phyloP scores from a whole-genome alignment of 2,329 filamentous ascomycete species.

The Colletotrichum camelliae region DNA sequence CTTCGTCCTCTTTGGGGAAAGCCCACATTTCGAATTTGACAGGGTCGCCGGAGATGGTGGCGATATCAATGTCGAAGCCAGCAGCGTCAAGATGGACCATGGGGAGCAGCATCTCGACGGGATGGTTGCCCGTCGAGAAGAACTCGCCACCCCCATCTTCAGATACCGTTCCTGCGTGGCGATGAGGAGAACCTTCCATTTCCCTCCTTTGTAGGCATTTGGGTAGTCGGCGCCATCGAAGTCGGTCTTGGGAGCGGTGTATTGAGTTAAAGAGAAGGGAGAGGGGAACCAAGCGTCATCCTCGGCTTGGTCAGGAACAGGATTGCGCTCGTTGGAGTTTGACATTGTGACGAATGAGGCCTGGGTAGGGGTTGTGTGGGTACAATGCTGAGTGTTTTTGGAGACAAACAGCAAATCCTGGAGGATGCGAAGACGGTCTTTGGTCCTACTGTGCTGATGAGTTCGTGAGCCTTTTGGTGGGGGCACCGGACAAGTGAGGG shows the following conservation, averaged over 20 bases:
- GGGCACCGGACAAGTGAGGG: neutral
- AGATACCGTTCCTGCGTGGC: neutral
- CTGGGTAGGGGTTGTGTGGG: neutral
- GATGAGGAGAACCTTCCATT: neutral
- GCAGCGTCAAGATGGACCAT: neutral
- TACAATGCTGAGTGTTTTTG: neutral
- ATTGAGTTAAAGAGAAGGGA: slow-evolving; percentile 25
- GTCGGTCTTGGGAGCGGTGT: slow-evolving; percentile 2
- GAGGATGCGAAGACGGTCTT: neutral
- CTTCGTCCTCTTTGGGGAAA: neutral
- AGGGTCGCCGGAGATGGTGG: slow-evolving; percentile 23
- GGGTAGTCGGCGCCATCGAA: neutral
- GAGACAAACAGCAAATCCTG: fast-evolving
- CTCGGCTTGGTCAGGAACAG: slow-evolving; percentile 26
- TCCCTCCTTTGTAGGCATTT: neutral
- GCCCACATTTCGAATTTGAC: slow-evolving; percentile 28
- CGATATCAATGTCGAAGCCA: neutral
- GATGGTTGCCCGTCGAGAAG: neutral
- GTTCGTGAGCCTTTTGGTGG: neutral
- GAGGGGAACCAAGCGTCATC: slow-evolving; percentile 26
- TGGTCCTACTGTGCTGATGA: neutral
- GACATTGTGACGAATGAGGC: neutral
- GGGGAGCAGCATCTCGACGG: neutral
- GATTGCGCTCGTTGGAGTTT: slow-evolving; percentile 5
- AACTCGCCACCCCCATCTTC: neutral